Evolutionary conservation across 768 basidiomycete genomes (phyloP).

Genomic region (Termitomyces sp.): DNA sequence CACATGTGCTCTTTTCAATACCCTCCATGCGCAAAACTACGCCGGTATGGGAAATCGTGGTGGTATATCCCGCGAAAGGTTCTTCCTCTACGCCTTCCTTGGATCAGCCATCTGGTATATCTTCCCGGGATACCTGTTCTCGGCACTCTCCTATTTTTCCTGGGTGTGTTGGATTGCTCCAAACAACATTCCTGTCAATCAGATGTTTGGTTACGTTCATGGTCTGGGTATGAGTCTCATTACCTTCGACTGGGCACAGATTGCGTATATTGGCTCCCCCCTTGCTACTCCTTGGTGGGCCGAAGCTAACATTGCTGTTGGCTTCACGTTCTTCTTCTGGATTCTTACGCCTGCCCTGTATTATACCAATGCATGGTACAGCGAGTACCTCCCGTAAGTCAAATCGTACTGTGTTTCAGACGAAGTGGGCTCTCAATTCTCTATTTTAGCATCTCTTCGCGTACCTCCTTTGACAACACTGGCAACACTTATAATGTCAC

Average conservation of each 20-base stretch:
- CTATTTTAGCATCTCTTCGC: constrained; percentile 44
- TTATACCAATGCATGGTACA: constrained; percentile 61
- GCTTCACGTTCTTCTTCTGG: constrained; percentile 71
- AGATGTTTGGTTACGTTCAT: constrained; percentile 64
- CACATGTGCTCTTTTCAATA: constrained; percentile 73
- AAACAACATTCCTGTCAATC: constrained; percentile 61
- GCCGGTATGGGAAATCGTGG: constrained; percentile 58
- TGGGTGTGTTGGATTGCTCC: constrained; percentile 66
- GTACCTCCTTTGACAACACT: constrained; percentile 60
- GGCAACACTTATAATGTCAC: constrained; percentile 53
- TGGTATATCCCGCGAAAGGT: constrained; percentile 69
- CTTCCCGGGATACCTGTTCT: constrained; percentile 72
- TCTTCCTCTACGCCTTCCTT: constrained; percentile 63
- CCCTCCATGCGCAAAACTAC: constrained; percentile 68
- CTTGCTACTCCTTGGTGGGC: constrained; percentile 84
- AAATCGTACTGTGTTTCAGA: neutral
- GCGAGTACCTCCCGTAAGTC: constrained; percentile 49
- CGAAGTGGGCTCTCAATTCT: constrained; percentile 7
- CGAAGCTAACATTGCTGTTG: constrained; percentile 58
- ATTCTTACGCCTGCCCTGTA: constrained; percentile 58
- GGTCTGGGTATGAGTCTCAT: constrained; percentile 66
- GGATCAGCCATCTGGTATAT: constrained; percentile 59
- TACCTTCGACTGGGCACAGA: constrained; percentile 81
- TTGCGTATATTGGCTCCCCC: constrained; percentile 63
- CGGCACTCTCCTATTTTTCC: constrained; percentile 54